Evolutionary conservation across 768 basidiomycete species (phyloP), one percentile per base, ranked within the genome.

Genomic region (Xerocomus brunneocitrinus): DNA sequence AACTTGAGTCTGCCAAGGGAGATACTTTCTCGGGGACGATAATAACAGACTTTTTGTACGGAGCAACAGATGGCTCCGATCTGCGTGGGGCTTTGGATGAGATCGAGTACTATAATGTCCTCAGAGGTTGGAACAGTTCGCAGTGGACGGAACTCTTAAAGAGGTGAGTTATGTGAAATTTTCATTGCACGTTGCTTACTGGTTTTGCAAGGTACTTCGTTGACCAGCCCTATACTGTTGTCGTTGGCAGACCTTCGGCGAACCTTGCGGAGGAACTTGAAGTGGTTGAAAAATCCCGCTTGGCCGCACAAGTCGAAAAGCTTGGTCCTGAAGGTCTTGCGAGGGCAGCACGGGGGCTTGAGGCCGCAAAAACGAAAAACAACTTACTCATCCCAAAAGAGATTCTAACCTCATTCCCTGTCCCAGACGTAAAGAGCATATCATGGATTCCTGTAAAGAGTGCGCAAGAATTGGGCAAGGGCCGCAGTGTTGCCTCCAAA

Each of bases 161-260:
- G 56, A 85, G 80, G 94, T 94, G 62, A 57, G 77, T 64, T 24
- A 42, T 59, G 48, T 52, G 12, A n/a, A 27, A 32, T 32, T 43
- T 46, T n/a, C 34, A 56, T 47, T 50, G 13, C 32, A 24, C 54
- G 6, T 57, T 58, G 39, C 57, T 58, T 36, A 55, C 27, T 36
- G 24, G 48, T 45, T 45, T 44, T 47, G 36, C 4, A 58, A 98
- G 95, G 62, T 95, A 91, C 68, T 89, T 85, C 58, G 73, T 94
- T 46, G 79, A 89, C 52, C 79, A 83, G 0, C 77, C 85, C 19
- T 81, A 83, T 22, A 75, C 91, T 42, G 82, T 91, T n/a, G 74
- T 98, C 45, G 70, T 85, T 31, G 95, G 95, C 24, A 91, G 85
- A 64, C 97, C 97, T 4, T 98, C 97, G 1, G 87, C 91, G 4